These are phyloP conservation scores for Saksenaea vasiformis DNA, from an alignment of 371 early-diverging fungal genomes.

Conservation along the genomic window DNA sequence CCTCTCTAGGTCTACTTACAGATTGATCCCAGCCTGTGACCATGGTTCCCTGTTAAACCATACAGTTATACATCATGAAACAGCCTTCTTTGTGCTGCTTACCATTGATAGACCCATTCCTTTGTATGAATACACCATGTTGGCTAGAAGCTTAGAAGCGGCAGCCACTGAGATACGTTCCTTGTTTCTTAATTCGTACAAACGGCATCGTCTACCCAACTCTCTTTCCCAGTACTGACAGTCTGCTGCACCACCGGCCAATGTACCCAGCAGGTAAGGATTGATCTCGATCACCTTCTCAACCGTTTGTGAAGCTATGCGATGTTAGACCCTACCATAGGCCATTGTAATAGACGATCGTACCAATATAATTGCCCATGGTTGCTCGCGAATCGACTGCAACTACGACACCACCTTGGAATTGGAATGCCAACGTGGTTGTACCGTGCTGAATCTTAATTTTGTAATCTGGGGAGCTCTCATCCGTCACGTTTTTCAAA, in stretches of 20 bases:
- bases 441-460: constrained; percentile 98
- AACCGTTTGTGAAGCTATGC: constrained; percentile 93
- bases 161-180: constrained; percentile 98
- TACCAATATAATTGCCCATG: constrained; percentile 97
- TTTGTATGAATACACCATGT: constrained; percentile 97
- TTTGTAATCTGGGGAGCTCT: constrained; percentile 57
- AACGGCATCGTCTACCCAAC: constrained; percentile 94
- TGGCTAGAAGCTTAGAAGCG: constrained; percentile 97
- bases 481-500: constrained; percentile 63
- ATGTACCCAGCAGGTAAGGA: constrained; percentile 98
- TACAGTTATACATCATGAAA: not conserved
- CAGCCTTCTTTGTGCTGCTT: not conserved
- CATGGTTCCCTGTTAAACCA: constrained; percentile 90
- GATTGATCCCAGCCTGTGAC: constrained; percentile 93
- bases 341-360: not conserved
- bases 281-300: constrained; percentile 99
- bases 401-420: constrained; percentile 96
- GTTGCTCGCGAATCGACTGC: constrained; percentile 99
- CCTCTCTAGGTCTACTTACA: not conserved
- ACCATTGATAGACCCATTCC: constrained; percentile 99
- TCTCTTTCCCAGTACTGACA: constrained; percentile 99
- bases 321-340: not conserved
- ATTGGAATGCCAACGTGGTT: constrained; percentile 99
- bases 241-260: constrained; percentile 99
- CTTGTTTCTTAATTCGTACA: constrained; percentile 97